Conservation (phyloP, 73 alveolate genomes). For the Tetrahymena thermophila region DNA sequence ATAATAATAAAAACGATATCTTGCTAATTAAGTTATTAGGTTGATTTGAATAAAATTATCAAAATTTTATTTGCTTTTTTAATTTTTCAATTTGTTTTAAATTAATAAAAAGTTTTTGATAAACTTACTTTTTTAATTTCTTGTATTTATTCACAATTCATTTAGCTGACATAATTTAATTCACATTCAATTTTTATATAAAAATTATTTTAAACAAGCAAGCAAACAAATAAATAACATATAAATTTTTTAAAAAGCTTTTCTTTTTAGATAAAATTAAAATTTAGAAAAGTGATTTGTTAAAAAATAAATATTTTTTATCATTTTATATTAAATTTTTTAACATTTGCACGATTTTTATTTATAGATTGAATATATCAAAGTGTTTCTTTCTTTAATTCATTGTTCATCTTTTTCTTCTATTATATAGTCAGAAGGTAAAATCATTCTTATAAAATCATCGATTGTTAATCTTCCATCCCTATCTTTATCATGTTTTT, state of each 20-base stretch:
- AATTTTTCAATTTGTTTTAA: not conserved
- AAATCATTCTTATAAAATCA: constrained; percentile 24
- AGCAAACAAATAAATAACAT: too few relatives aligned
- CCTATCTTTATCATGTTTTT: constrained; percentile 18
- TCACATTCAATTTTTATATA: not conserved
- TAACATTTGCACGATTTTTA: too few relatives aligned
- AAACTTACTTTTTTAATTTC: too few relatives aligned
- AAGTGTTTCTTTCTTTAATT: not conserved
- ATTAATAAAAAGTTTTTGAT: not conserved
- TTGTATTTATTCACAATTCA: not conserved
- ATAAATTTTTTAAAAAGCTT: too few relatives aligned
- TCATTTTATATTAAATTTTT: too few relatives aligned
- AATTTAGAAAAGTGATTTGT: too few relatives aligned
- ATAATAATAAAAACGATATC: not conserved
- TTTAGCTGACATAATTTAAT: not conserved
- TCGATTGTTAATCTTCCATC: constrained; percentile 32
- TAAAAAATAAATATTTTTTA: too few relatives aligned
- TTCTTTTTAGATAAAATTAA: too few relatives aligned
- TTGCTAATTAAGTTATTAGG: not conserved
- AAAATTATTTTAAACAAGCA: too few relatives aligned
- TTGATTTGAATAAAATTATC: not conserved
- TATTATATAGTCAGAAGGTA: constrained; percentile 25
- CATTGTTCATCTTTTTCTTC: constrained; percentile 34
- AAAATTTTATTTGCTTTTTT: not conserved
- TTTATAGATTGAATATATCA: too few relatives aligned